phyloP scores from a whole-genome alignment of 1,284 basidiomycete species.

The Irpex sp. region DNA sequence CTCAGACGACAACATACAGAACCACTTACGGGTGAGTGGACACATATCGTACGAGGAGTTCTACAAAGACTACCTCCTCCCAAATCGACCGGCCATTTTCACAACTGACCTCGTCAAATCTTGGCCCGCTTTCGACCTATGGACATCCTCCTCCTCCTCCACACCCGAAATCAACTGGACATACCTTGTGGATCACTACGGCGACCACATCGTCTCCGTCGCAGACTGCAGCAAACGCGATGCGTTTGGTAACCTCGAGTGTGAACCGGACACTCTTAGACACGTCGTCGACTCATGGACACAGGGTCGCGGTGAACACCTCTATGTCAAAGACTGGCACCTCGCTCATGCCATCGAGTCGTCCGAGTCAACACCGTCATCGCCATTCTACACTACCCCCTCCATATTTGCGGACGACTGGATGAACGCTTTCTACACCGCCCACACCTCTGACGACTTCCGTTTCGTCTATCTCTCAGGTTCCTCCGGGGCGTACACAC shows the following conservation, averaged over 20 bases:
- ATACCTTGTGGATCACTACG: conserved; percentile 19
- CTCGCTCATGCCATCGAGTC: conserved; percentile 18
- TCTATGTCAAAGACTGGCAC: conserved; percentile 33
- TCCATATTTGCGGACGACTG: conserved; percentile 30
- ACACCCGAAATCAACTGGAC: conserved; percentile 20
- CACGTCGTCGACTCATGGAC: conserved; percentile 25
- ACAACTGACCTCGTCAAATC: conserved; percentile 18
- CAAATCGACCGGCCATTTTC: conserved; percentile 27
- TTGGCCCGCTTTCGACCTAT: conserved; percentile 22
- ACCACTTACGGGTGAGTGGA: not conserved
- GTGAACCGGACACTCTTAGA: conserved; percentile 18
- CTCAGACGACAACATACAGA: no score
- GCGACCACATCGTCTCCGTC: conserved; percentile 20
- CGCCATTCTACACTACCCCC: conserved; percentile 25
- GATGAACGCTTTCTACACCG: conserved; percentile 30
- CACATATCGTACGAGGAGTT: conserved; percentile 21
- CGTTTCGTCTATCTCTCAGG: conserved; percentile 29
- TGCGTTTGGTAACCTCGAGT: conserved; percentile 26
- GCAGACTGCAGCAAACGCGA: conserved; percentile 26
- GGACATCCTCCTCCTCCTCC: conserved; percentile 5
- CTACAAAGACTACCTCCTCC: conserved; percentile 18
- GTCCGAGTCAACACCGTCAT: not conserved
- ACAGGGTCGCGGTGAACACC: conserved; percentile 15
- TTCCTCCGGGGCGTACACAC: conserved; percentile 27
- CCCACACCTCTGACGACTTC: conserved; percentile 28